phyloP scores from a whole-genome alignment of 2,329 filamentous ascomycete species.

The Calonectria hongkongensis region DNA sequence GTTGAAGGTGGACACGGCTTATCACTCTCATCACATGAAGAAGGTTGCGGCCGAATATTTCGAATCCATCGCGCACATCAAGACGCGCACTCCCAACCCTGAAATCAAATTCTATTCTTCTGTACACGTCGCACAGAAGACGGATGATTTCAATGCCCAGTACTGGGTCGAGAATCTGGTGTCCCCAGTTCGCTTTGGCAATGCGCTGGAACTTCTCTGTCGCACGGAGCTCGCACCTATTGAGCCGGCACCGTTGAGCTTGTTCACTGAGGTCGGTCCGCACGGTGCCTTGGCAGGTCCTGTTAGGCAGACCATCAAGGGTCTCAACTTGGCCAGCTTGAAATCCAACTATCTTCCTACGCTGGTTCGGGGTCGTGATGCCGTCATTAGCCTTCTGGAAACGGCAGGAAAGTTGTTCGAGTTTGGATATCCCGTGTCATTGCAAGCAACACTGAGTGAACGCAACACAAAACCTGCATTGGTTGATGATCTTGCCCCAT shows the following conservation, averaged over 20 bases:
- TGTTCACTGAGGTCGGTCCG: conserved; percentile 53
- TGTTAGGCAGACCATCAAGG: conserved; percentile 49
- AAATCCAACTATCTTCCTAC: conserved; percentile 43
- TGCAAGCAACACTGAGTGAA: conserved; percentile 28
- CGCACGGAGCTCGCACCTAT: conserved; percentile 21
- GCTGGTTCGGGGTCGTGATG: conserved; percentile 32
- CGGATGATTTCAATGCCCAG: conserved; percentile 2
- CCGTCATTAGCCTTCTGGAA: conserved; percentile 54
- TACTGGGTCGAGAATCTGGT: conserved; percentile 58
- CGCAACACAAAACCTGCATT: conserved; percentile 7
- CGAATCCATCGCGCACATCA: conserved; percentile 49
- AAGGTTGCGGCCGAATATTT: conserved; percentile 46
- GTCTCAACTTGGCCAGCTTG: conserved; percentile 21
- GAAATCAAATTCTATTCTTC: conserved; percentile 49
- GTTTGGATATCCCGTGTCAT: conserved; percentile 37
- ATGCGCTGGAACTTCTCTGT: conserved; percentile 43
- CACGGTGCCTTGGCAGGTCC: conserved; percentile 52
- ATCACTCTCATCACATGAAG: conserved; percentile 63
- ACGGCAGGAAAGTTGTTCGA: conserved; percentile 42
- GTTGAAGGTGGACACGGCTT: conserved; percentile 63
- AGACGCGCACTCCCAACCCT: conserved; percentile 19
- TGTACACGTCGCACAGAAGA: conserved; percentile 5
- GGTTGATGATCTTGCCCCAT: conserved; percentile 58
- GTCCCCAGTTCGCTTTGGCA: conserved; percentile 54
- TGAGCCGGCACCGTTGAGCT: conserved; percentile 24